These are phyloP conservation scores for Eleusine indica DNA, from an alignment of 176 grass and related monocot genomes.

Conservation along the genomic window DNA sequence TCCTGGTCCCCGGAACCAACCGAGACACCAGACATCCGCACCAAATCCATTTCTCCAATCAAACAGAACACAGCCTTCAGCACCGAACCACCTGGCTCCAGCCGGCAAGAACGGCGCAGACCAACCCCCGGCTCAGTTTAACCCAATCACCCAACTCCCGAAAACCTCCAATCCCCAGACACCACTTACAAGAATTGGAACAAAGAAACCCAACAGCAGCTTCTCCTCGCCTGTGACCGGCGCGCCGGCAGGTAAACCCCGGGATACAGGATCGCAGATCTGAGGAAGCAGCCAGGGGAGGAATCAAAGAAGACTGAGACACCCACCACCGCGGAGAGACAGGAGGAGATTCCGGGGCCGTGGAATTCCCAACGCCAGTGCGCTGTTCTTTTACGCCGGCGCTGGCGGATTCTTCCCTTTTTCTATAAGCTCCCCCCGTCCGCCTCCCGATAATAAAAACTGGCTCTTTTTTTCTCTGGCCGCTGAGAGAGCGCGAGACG, in stretches of 20 bases:
- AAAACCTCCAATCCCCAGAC: not conserved
- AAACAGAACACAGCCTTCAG: not conserved
- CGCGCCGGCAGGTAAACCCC: not conserved
- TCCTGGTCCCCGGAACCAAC: not conserved
- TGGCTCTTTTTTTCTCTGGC: not conserved
- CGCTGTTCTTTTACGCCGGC: conserved; percentile 21
- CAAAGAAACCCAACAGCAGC: not conserved
- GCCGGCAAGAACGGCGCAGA: conserved; percentile 10
- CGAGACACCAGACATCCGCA: not conserved
- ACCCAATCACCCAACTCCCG: conserved; percentile 8
- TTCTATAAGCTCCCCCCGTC: conserved; percentile 1
- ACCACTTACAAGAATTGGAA: conserved; percentile 5
- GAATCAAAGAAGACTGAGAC: conserved; percentile 28
- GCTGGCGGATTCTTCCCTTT: conserved; percentile 39
- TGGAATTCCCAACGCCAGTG: conserved; percentile 40
- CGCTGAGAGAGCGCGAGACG: conserved; percentile 6
- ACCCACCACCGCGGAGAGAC: not conserved
- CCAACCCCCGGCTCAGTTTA: not conserved
- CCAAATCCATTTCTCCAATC: conserved; percentile 25
- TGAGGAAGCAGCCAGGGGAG: conserved; percentile 32
- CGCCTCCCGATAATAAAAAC: not conserved
- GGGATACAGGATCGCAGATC: conserved; percentile 49
- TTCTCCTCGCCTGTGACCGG: not conserved
- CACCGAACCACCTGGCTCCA: not conserved
- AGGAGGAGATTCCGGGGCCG: conserved; percentile 30